Evolutionary conservation across 495 filamentous ascomycete genomes (phyloP).

Genomic region (Xylaria venustula): DNA sequence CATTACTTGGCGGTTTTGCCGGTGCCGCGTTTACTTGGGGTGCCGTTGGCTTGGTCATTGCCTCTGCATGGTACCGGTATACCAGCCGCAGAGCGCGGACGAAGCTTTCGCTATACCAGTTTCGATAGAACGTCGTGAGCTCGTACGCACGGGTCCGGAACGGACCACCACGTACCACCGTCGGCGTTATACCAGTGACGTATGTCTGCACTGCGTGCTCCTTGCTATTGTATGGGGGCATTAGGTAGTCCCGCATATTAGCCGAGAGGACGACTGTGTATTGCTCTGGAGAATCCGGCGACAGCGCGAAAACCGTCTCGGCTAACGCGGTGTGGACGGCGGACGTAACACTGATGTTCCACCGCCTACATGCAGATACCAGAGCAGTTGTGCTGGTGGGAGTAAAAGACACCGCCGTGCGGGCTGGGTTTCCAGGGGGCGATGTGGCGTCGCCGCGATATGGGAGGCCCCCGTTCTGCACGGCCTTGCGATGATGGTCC

Average conservation of each 20-base stretch:
- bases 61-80: slow-evolving; percentile 13
- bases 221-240: slow-evolving; percentile 13
- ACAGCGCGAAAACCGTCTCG: slow-evolving; percentile 11
- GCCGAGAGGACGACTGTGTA: slow-evolving; percentile 19
- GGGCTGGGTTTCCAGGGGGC: slow-evolving; percentile 3
- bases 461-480: slow-evolving; percentile 17
- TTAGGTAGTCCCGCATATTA: slow-evolving; percentile 14
- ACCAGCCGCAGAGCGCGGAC: slow-evolving; percentile 7
- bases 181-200: slow-evolving; percentile 15
- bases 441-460: slow-evolving; percentile 19
- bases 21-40: background rate
- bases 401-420: slow-evolving; percentile 9
- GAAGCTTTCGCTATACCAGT: slow-evolving; percentile 16
- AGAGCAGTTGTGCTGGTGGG: slow-evolving; percentile 9
- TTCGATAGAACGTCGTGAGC: slow-evolving; percentile 5
- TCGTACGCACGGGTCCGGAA: slow-evolving; percentile 10
- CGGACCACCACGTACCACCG: slow-evolving; percentile 1
- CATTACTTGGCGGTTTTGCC: slow-evolving; percentile 18
- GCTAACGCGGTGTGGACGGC: slow-evolving; percentile 21
- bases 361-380: slow-evolving; percentile 16
- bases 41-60: slow-evolving; percentile 5
- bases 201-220: slow-evolving; percentile 20
- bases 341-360: slow-evolving; percentile 20
- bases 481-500: slow-evolving; percentile 15
- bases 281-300: slow-evolving; percentile 8